Evolutionary conservation across 1,284 basidiomycete species (phyloP), one percentile per base, ranked within the genome.

Genomic region (Ceratobasidium papillatum): DNA sequence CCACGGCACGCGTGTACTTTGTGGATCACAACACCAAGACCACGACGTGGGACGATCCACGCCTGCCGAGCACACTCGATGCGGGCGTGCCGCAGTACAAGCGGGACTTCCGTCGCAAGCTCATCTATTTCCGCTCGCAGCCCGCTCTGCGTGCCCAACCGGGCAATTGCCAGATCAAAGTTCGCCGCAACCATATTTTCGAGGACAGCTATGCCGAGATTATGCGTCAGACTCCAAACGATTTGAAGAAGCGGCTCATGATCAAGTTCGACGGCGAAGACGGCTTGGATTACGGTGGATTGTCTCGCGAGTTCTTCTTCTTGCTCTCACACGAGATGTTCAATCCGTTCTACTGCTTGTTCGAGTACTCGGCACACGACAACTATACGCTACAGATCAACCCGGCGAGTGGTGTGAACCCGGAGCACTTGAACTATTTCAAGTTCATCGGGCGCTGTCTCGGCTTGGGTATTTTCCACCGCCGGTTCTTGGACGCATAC

Each of bases 301-400:
- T 99, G 62, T 97, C 96, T 58, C 90, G 94, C 86, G 97, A 99
- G 85, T 99, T 97, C 92, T 99, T 99, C 90, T 99, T 99, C 94
- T 85, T 99, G 74, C 88, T 99, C 72, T 98, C 96, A 38, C 98
- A 99, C 84, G 98, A 99, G 83, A 95, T 96, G 85, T 96, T 97
- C 87, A 95, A 97, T 83, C 96, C 96, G n/a, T 98, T 97, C 85
- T 99, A 99, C 83, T 98, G 98, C 79, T 86, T 99, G 56, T 99
- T 99, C 84, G 96, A 99, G 85, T 99, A 99, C 84, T 99, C 97
- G 0, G 94, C 98, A 14, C 96, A 98, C 83, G 98, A 99, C 87
- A 99, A 99, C 85, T 99, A 99, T 84, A 99, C 98, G 3, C 89
- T 99, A 12, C 96, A 98, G 84, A 97, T 98, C 84, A 98, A 98